These are phyloP conservation scores for Ramaria sp. DNA, from an alignment of 768 basidiomycete genomes.

Conservation along the genomic window DNA sequence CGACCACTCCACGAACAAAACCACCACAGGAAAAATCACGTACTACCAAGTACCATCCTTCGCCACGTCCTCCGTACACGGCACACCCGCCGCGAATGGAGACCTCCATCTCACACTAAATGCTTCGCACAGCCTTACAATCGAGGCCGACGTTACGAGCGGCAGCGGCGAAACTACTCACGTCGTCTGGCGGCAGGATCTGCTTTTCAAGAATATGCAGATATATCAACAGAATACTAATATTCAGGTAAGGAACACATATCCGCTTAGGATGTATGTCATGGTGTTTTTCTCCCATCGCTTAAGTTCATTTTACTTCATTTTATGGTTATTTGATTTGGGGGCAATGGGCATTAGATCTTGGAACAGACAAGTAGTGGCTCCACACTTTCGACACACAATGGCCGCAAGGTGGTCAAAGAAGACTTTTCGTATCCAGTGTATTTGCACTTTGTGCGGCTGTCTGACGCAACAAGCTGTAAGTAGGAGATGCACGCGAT, in stretches of 20 bases:
- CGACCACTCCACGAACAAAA: too few species aligned
- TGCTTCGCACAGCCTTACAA: slow-evolving; percentile 42
- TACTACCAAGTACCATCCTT: slow-evolving; percentile 46
- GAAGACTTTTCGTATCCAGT: slow-evolving; percentile 48
- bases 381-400: slow-evolving; percentile 36
- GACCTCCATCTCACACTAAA: slow-evolving; percentile 51
- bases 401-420: slow-evolving; percentile 29
- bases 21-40: slow-evolving; percentile 58
- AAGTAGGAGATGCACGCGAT: slow-evolving; percentile 7
- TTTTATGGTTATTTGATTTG: too few species aligned
- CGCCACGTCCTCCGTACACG: slow-evolving; percentile 33
- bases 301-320: too few species aligned
- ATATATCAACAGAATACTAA: slow-evolving; percentile 38
- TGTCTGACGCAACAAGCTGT: slow-evolving; percentile 28
- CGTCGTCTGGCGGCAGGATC: slow-evolving; percentile 49
- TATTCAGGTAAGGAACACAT: too few species aligned
- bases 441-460: slow-evolving; percentile 27
- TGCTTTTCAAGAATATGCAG: slow-evolving; percentile 54
- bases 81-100: too few species aligned
- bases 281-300: too few species aligned
- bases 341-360: too few species aligned
- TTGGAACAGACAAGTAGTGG: slow-evolving; percentile 41
- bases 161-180: slow-evolving; percentile 48
- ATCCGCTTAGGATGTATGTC: too few species aligned
- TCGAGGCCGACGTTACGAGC: slow-evolving; percentile 49